Evolutionary conservation across 306 rosid genomes (phyloP).

Genomic region (Vigna mungo): DNA sequence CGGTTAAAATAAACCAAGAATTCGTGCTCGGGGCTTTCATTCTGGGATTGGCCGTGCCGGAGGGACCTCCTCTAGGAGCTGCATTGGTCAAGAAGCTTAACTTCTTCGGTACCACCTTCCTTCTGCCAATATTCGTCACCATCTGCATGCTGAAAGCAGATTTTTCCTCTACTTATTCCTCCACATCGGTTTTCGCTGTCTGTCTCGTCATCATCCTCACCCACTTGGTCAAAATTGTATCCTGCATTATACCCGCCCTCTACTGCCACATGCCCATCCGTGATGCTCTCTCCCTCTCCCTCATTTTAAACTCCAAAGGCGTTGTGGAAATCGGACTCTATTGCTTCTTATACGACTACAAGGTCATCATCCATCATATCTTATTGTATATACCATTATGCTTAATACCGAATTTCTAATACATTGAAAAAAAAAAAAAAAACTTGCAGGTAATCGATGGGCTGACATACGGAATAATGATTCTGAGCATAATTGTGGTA

Average conservation of each 20-base stretch:
- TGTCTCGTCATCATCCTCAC: background rate
- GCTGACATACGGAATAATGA: constrained; percentile 3
- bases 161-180: background rate
- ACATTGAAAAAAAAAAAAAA: background rate
- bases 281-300: constrained; percentile 58
- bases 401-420: too few species aligned
- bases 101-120: constrained; percentile 45
- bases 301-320: constrained; percentile 68
- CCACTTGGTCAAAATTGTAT: constrained; percentile 32
- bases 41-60: constrained; percentile 68
- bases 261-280: constrained; percentile 50
- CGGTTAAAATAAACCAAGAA: constrained; percentile 38
- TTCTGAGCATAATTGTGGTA: constrained; percentile 35
- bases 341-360: constrained; percentile 12
- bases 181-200: background rate
- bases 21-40: constrained; percentile 58
- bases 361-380: constrained; percentile 1
- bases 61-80: constrained; percentile 73
- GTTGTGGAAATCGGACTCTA: constrained; percentile 52
- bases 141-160: constrained; percentile 53
- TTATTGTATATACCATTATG: background rate
- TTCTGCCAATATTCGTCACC: constrained; percentile 65
- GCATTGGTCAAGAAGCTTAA: constrained; percentile 59
- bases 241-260: constrained; percentile 39
- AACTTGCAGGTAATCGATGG: constrained; percentile 42